Percentiles rank a stretch among this genome's conserved stretches.
phyloP scores from a whole-genome alignment of 1,284 basidiomycete species.

The Ceratobasidium sp. region DNA sequence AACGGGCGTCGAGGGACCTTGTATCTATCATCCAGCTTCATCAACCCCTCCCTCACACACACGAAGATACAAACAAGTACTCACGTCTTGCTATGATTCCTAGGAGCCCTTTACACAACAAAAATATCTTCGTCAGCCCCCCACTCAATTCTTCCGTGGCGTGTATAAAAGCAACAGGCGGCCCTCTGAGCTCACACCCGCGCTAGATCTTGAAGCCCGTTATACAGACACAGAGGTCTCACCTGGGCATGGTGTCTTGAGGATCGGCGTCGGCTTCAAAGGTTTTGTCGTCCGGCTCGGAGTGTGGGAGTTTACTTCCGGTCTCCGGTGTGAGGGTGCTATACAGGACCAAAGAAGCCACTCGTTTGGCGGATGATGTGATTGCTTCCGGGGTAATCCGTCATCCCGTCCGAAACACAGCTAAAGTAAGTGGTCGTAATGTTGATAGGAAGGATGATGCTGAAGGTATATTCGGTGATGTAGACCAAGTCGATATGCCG shows the following conservation, averaged over 20 bases:
- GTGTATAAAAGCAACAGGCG: conserved; percentile 18
- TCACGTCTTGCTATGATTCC: conserved; percentile 93
- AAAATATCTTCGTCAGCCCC: conserved; percentile 57
- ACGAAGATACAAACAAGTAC: conserved; percentile 52
- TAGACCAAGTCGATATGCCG: conserved; percentile 87
- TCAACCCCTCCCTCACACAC: conserved; percentile 45
- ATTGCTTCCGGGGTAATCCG: conserved; percentile 56
- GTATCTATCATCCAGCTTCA: conserved; percentile 72
- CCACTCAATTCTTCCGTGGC: not conserved
- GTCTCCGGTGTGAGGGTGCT: conserved; percentile 17
- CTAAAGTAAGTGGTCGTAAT: conserved; percentile 60
- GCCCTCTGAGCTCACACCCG: conserved; percentile 45
- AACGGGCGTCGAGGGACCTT: conserved; percentile 99
- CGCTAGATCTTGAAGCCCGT: conserved; percentile 31
- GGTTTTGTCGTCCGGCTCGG: no score
- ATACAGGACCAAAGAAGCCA: conserved; percentile 32
- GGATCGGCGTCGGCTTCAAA: conserved; percentile 54
- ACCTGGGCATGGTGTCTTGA: conserved; percentile 80
- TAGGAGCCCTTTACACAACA: conserved; percentile 75
- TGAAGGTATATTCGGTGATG: conserved; percentile 9
- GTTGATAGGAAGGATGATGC: conserved; percentile 48
- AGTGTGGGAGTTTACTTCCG: conserved; percentile 24
- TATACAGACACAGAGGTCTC: conserved; percentile 34
- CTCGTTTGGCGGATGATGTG: conserved; percentile 10
- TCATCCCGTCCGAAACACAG: conserved; percentile 63